Conservation (phyloP, 495 filamentous ascomycete genomes). For the Corynascus novoguineensis region DNA sequence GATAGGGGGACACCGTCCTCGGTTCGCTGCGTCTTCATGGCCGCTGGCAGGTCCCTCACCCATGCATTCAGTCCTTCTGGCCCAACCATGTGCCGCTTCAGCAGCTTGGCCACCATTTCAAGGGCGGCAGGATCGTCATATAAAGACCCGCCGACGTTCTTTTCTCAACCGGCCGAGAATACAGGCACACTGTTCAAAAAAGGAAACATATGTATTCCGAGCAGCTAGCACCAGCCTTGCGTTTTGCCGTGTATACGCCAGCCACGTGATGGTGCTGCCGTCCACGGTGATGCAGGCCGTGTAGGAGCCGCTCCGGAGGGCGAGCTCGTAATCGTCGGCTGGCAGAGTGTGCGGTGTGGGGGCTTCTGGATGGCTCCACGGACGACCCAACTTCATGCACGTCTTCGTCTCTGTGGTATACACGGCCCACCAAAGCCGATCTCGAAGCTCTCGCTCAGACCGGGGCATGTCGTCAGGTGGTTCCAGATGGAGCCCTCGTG, state of each 20-base stretch:
- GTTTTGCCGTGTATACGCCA: slow-evolving; percentile 36
- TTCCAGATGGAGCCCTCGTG: slow-evolving; percentile 49
- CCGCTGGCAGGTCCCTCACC: slow-evolving; percentile 36
- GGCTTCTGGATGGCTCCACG: slow-evolving; percentile 34
- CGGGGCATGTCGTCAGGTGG: slow-evolving; percentile 35
- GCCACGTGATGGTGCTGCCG: slow-evolving; percentile 39
- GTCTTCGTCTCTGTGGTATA: slow-evolving; percentile 45
- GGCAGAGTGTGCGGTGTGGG: slow-evolving; percentile 38
- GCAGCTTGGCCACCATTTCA: slow-evolving; percentile 22
- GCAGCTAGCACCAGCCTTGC: slow-evolving; percentile 36
- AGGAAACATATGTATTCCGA: slow-evolving; percentile 34
- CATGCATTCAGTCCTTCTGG: slow-evolving; percentile 33
- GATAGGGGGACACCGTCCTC: slow-evolving; percentile 37
- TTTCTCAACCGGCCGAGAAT: slow-evolving; percentile 8
- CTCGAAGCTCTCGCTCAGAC: slow-evolving; percentile 38
- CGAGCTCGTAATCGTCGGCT: slow-evolving; percentile 29
- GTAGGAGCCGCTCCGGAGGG: slow-evolving; percentile 34
- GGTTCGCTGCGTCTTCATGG: slow-evolving; percentile 35
- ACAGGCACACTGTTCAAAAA: slow-evolving; percentile 28
- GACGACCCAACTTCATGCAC: slow-evolving; percentile 50
- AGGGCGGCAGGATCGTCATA: slow-evolving; percentile 22
- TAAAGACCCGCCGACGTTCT: slow-evolving; percentile 18
- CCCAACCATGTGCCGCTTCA: not conserved
- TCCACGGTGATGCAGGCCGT: slow-evolving; percentile 19
- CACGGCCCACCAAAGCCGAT: slow-evolving; percentile 50